Evolutionary conservation across 306 rosid genomes (phyloP), one percentile per base, ranked within the genome.

Genomic region (Amphicarpaea edgeworthii): DNA sequence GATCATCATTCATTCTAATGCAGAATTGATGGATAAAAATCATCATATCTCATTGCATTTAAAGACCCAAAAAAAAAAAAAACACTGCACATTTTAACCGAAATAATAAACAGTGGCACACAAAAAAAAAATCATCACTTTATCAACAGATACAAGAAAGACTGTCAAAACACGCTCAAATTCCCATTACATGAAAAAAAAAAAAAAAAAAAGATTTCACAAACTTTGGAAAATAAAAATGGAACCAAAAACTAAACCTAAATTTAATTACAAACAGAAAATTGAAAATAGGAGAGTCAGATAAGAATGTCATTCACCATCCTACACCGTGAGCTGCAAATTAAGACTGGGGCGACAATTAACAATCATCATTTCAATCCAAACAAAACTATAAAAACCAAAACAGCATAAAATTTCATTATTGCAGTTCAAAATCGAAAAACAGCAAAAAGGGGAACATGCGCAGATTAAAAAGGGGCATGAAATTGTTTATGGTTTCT

Each of bases 311-410:
- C 96, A 72, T 6, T 90, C 96, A 91, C 96, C 96, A 94, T 50
- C 45, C 70, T 85, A 76, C 96, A 91, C 84, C 62, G 0, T 8
- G 1, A 23, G 70, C 83, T 86, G 89, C 86, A 89, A 82, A 62
- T 78, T 90, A 88, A 93, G 98, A 86, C 92, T 91, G 93, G 96
- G 97, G 97, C 90, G 91, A 91, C 96, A 91, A 85, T 0, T 2
- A n/a, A 5, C 49, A n/a, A 80, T 70, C 77, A 87, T 89, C 93
- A 82, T 45, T 19, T 64, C 70, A 64, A 38, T 10, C 12, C 1
- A 64, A 64, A 62, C 4, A 34, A 61, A 61, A 8, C 7, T n/a
- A n/a, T 30, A 38, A 61, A 16, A 16, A 3, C 0, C n/a, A 24
- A 7, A 62, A 4, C 6, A 0, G 3, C 2, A 7, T 1, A 34